Percentiles rank a stretch among this genome's conserved stretches.
Evolutionary conservation across 176 grass and related monocot genomes (phyloP).

Genomic region (Triticum monococcum): DNA sequence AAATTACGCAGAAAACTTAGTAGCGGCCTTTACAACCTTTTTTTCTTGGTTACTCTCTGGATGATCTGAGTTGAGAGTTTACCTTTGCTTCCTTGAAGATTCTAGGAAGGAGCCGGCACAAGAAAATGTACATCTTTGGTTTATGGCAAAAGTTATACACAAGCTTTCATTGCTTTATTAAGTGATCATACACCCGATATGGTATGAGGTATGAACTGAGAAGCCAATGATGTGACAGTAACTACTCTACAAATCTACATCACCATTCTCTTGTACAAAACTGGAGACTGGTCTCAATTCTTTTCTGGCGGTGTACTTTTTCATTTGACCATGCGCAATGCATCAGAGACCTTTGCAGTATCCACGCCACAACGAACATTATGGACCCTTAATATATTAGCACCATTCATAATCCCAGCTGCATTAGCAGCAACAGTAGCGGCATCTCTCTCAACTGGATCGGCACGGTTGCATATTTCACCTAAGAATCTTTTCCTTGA

Average conservation of each 20-base stretch:
- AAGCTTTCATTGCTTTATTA: not conserved
- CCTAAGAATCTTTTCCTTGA: slow-evolving; percentile 81
- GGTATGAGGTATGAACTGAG: not conserved
- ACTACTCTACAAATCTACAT: slow-evolving; percentile 1
- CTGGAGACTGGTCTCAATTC: not conserved
- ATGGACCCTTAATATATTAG: slow-evolving; percentile 82
- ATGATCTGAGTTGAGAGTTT: not conserved
- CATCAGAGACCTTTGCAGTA: slow-evolving; percentile 66
- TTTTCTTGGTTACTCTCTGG: slow-evolving; percentile 4
- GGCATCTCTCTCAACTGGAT: slow-evolving; percentile 72
- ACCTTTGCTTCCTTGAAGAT: slow-evolving; percentile 8
- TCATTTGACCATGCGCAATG: slow-evolving; percentile 19
- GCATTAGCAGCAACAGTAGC: slow-evolving; percentile 44
- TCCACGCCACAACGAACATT: slow-evolving; percentile 59
- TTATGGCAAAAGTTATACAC: not conserved
- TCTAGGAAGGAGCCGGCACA: not conserved
- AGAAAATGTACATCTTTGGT: not conserved
- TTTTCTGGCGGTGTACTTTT: not conserved
- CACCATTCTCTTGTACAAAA: slow-evolving; percentile 9
- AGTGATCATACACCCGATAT: slow-evolving; percentile 1
- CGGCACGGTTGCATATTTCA: slow-evolving; percentile 49
- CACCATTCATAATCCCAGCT: slow-evolving; percentile 60
- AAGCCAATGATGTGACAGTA: not conserved
- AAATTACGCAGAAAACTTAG: not conserved
- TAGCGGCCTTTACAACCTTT: not conserved